Evolutionary conservation across 2,329 filamentous ascomycete genomes (phyloP).

Genomic region (Aotearoamyces nothofagi): DNA sequence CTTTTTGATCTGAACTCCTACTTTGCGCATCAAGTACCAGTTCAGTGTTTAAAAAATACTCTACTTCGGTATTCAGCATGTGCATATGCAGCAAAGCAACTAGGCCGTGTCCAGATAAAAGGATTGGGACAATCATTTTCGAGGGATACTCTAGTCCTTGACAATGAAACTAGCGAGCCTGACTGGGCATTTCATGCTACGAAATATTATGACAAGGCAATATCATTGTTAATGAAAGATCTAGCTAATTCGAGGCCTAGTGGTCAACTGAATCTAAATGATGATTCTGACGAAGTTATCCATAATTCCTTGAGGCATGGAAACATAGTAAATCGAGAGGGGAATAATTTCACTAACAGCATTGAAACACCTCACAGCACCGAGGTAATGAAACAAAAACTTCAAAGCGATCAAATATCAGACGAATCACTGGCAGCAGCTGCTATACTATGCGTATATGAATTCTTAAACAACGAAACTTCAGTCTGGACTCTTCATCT

Average conservation of each 20-base stretch:
- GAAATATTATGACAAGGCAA: slow-evolving; percentile 43
- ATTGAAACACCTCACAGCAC: slow-evolving; percentile 11
- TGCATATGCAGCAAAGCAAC: slow-evolving; percentile 45
- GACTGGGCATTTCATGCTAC: slow-evolving; percentile 46
- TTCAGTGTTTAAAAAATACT: slow-evolving; percentile 34
- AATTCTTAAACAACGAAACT: slow-evolving; percentile 49
- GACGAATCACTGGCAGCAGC: slow-evolving; percentile 50
- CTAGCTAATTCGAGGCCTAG: slow-evolving; percentile 14
- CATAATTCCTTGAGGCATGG: no score
- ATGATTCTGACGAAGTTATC: no score
- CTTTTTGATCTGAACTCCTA: slow-evolving; percentile 39
- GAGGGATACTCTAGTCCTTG: no score
- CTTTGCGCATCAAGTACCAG: slow-evolving; percentile 42
- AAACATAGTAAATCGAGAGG: no score
- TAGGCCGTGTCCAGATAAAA: slow-evolving; percentile 35
- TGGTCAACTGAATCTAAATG: no score
- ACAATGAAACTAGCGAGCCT: no score
- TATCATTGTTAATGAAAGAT: slow-evolving; percentile 29
- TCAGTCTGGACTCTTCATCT: slow-evolving; percentile 49
- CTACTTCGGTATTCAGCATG: slow-evolving; percentile 36
- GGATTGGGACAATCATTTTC: no score
- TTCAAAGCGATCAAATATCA: slow-evolving; percentile 23
- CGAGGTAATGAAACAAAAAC: slow-evolving; percentile 10
- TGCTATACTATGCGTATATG: slow-evolving; percentile 51
- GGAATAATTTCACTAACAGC: slow-evolving; percentile 6